Percentiles rank a stretch among this genome's conserved stretches.
phyloP scores from a whole-genome alignment of 306 rosid species.

The Erythrophleum fordii region DNA sequence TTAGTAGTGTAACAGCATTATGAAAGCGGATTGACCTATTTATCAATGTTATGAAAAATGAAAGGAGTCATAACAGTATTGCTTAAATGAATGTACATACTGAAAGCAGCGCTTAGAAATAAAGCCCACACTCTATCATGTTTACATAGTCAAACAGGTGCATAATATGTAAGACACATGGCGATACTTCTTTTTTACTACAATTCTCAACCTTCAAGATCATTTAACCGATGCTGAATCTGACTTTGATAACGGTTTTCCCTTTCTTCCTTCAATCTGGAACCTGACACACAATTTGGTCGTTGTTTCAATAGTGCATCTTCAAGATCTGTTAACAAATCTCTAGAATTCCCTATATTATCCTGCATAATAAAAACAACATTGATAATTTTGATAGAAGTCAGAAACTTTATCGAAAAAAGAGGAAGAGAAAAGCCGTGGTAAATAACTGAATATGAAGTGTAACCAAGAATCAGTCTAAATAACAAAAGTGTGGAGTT shows the following conservation, averaged over 20 bases:
- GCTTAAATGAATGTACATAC: background rate
- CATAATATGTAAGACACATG: slow-evolving; percentile 7
- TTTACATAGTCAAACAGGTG: slow-evolving; percentile 28
- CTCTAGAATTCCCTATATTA: slow-evolving; percentile 42
- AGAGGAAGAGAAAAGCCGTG: background rate
- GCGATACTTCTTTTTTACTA: slow-evolving; percentile 15
- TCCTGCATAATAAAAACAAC: slow-evolving; percentile 56
- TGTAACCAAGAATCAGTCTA: slow-evolving; percentile 26
- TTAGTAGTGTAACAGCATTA: slow-evolving; percentile 20
- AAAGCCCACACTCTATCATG: slow-evolving; percentile 22
- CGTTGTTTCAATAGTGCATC: slow-evolving; percentile 71
- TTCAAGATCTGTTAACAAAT: slow-evolving; percentile 65
- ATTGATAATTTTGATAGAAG: slow-evolving; percentile 4
- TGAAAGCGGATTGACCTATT: slow-evolving; percentile 25
- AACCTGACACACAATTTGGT: slow-evolving; percentile 55
- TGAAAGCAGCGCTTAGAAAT: slow-evolving; percentile 10
- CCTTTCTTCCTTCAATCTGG: slow-evolving; percentile 52
- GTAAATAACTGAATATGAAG: background rate
- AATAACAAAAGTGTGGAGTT: background rate
- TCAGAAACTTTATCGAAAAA: background rate
- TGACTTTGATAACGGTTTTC: slow-evolving; percentile 64
- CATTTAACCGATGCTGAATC: slow-evolving; percentile 70
- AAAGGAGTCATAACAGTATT: background rate
- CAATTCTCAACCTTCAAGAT: slow-evolving; percentile 74
- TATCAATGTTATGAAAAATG: slow-evolving; percentile 6